Evolutionary conservation across 768 basidiomycete species (phyloP).

Genomic region (Suillus decipiens): DNA sequence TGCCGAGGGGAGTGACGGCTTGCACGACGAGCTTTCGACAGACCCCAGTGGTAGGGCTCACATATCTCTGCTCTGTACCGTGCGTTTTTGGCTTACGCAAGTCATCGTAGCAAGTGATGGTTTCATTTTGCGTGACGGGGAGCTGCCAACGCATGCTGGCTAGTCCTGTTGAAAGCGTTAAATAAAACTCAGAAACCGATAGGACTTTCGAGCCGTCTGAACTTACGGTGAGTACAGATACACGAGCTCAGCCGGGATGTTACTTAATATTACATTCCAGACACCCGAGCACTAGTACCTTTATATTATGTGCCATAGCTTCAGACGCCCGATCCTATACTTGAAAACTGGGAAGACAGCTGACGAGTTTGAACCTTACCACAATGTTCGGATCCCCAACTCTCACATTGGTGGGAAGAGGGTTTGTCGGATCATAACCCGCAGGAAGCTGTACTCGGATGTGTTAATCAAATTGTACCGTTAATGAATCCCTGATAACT

Average conservation of each 20-base stretch:
- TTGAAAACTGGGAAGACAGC: too few species aligned
- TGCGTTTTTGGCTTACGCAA: neutral
- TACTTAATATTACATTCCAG: neutral
- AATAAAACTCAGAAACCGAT: neutral
- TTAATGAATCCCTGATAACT: too few species aligned
- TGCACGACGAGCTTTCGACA: neutral
- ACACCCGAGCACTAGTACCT: neutral
- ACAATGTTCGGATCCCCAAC: too few species aligned
- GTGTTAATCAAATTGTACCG: too few species aligned
- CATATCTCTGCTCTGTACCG: neutral
- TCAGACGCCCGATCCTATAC: too few species aligned
- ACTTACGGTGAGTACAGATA: neutral
- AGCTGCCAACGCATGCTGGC: neutral
- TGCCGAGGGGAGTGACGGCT: neutral
- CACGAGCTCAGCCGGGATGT: neutral
- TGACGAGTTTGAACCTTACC: too few species aligned
- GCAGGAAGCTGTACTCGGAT: too few species aligned
- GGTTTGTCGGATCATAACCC: too few species aligned
- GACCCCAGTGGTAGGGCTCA: neutral
- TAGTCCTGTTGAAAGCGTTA: neutral
- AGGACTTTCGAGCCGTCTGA: neutral
- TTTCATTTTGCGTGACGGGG: neutral
- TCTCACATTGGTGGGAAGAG: too few species aligned
- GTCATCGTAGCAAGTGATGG: neutral
- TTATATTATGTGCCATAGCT: too few species aligned